Evolutionary conservation across 768 basidiomycete genomes (phyloP), one percentile per base, ranked within the genome.

Genomic region (Lactifluus hygrophoroides): DNA sequence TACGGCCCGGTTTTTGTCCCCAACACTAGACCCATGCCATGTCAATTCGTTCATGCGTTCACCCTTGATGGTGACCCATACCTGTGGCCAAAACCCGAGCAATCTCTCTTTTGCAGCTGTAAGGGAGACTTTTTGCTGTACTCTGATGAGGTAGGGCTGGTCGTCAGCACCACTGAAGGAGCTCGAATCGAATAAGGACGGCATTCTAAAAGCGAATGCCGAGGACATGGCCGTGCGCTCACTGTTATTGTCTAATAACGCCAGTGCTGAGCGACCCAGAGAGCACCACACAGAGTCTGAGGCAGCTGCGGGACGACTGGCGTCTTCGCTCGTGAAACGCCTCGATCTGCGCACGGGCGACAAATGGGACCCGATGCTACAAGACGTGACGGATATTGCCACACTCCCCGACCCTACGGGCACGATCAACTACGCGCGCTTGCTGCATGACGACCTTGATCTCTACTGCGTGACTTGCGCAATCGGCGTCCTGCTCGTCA

Each of bases 401-500:
- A 70, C 74, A 9, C 81, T 99, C 32, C 85, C 86, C 0, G 89
- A 93, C 70, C 95, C n/a, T n/a, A n/a, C n/a, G n/a, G n/a, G n/a
- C n/a, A n/a, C n/a, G n/a, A n/a, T n/a, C n/a, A n/a, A n/a, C 0
- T 98, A 96, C 70, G 93, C 96, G 0, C 84, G 83, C 17, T 81
- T 90, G 66, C 76, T 99, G 35, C 94, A 94, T 67, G 88, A 93
- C 56, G 80, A 75, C 0, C 77, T 98, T 21, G 90, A 96, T 63
- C 79, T 99, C 3, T 92, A 95, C 72, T 84, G 93, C 28, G 88
- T 98, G 0, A 90, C 95, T 0, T 98, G 95, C 68, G 94, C 96
- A 0, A 94, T 99, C 62, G 96, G 96, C 21, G 94, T 96, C 0
- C 76, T 99, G 11, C 78, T 99, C 51, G 91, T 98, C 62, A 95